These are phyloP conservation scores for Leptomonas pyrrhocoris DNA, from an alignment of 208 protist genomes.

Conservation along the genomic window DNA sequence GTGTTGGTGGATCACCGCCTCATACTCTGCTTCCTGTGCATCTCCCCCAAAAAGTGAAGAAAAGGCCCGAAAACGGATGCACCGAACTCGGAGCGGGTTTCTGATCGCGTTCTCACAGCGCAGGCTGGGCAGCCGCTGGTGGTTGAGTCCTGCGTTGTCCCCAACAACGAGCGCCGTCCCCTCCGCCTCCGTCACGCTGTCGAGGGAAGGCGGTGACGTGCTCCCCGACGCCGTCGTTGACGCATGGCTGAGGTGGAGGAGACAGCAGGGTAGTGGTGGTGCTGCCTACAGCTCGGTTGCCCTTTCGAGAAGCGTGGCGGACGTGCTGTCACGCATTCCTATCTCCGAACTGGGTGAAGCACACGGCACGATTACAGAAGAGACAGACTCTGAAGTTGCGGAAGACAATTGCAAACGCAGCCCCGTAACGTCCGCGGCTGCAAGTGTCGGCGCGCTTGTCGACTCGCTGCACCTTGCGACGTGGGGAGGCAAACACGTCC, in stretches of 20 bases:
- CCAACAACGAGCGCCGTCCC: not conserved
- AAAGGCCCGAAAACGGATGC: no score
- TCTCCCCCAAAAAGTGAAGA: no score
- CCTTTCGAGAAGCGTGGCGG: not conserved
- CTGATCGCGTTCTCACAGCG: no score
- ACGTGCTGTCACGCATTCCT: slow-evolving; percentile 10
- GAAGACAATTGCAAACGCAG: no score
- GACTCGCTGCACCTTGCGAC: not conserved
- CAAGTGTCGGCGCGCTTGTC: not conserved
- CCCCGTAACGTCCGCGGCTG: not conserved
- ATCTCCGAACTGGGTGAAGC: not conserved
- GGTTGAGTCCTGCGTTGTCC: not conserved
- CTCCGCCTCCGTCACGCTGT: not conserved
- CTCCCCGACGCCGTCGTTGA: slow-evolving; percentile 22
- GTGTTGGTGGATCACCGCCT: no score
- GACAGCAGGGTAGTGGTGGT: not conserved
- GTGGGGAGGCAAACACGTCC: not conserved
- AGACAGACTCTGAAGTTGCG: no score
- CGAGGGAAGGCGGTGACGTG: not conserved
- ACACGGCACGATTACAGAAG: no score
- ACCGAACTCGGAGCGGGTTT: no score
- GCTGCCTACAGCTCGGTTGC: not conserved
- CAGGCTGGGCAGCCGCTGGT: no score
- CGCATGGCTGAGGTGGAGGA: slow-evolving; percentile 10
- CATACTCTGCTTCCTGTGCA: no score